Conservation (phyloP, 345 rosid genomes). For the Brassica rapa region DNA sequence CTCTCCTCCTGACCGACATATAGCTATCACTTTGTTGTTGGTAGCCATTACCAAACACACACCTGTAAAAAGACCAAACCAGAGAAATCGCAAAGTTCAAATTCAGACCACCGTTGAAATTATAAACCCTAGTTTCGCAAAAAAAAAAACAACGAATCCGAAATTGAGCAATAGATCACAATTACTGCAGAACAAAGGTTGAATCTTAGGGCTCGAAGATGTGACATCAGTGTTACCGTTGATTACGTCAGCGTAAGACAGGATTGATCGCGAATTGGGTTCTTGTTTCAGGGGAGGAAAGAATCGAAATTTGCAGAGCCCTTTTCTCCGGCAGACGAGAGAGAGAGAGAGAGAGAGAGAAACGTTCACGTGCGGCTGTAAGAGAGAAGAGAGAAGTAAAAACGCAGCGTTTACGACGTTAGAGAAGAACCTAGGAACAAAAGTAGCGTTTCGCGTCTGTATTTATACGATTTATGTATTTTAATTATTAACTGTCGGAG, state of each 20-base stretch:
- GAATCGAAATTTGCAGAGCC: slow-evolving; percentile 19
- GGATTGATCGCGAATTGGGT: slow-evolving; percentile 1
- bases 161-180: slow-evolving; percentile 7
- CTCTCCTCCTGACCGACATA: slow-evolving; percentile 92
- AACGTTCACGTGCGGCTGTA: slow-evolving; percentile 14
- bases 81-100: neutral
- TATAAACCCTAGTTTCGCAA: slow-evolving; percentile 9
- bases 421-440: neutral
- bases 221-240: slow-evolving; percentile 27
- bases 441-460: slow-evolving; percentile 13
- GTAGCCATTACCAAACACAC: slow-evolving; percentile 57
- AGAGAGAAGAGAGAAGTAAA: neutral
- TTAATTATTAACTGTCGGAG: neutral
- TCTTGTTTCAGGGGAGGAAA: slow-evolving; percentile 7
- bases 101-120: neutral
- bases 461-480: neutral
- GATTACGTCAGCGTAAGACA: slow-evolving; percentile 15
- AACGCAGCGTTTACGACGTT: slow-evolving; percentile 27
- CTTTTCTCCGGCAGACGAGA: slow-evolving; percentile 12
- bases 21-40: slow-evolving; percentile 85
- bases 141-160: neutral
- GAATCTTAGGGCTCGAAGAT: neutral
- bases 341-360: slow-evolving; percentile 23
- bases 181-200: neutral
- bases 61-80: slow-evolving; percentile 8